Evolutionary conservation across 192 early-diverging fungal genomes (phyloP), one percentile per base, ranked within the genome.

Genomic region (Entophlyctis helioformis): DNA sequence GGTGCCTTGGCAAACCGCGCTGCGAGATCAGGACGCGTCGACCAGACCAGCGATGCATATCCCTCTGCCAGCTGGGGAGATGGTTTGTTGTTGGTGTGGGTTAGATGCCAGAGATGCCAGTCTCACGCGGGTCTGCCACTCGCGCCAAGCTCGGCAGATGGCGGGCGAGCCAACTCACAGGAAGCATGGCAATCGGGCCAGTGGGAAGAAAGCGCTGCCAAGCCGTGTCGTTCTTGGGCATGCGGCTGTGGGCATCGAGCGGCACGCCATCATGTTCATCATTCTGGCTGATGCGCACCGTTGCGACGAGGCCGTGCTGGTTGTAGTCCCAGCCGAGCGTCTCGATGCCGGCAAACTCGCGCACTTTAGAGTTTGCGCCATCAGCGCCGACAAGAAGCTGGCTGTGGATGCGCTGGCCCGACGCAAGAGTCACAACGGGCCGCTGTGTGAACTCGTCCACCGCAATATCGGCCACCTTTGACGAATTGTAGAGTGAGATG

Each of bases 141-240:
- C 9, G 19, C 16, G 10, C 8, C 44, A 45, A 45, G 22, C 11
- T 9, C 18, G 28, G 16, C 21, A 39, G 39, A 18, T 18, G 11
- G 8, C 23, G 8, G 16, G 27, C 4, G 27, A 18, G 28, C 13
- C 10, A 26, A 44, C 66, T 51, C 72, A 88, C 82, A n/a, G 95
- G 95, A 31, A 98, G 68, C 58, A 93, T 66, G 4, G 91, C 91
- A 36, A 98, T 77, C 0, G 95, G 91, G 1, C 95, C 95, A 0
- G 84, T 82, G 3, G 92, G 92, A 28, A 98, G 68, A 54, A 96
- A 98, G 41, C 92, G 69, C 68, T 98, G 91, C 79, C 84, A 98
- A 3, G 91, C 90, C 0, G 87, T 83, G 20, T 72, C 59, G 53
- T 86, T 77, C 28, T 54, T 49, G 23, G 42, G 44, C 4, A 16